Evolutionary conservation across 2,329 filamentous ascomycete species (phyloP), one percentile per base, ranked within the genome.

Genomic region (Aspergillus alliaceus): DNA sequence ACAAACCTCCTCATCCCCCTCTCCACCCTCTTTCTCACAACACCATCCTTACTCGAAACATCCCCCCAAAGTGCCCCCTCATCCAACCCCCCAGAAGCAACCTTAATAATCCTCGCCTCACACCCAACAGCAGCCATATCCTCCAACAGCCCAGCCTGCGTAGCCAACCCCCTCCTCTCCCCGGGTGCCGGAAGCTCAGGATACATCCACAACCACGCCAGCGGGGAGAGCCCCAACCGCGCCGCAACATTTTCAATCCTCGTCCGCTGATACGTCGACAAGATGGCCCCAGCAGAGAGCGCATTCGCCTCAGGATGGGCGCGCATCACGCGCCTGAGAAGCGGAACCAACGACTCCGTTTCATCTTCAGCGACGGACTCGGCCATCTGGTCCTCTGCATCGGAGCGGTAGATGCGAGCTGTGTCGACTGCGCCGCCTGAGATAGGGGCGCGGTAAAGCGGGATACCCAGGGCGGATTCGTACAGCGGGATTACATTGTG

Each of bases 241-340:
- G 87, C 71, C 11, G 93, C 93, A 11, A 98, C 88, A 57, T 90
- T 93, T 77, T 99, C 95, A 50, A 99, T 89, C n/a, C 95, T 84
- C 1, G 93, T 98, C 56, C 95, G 88, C 77, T 99, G 95, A 75
- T 99, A 99, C 3, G 92, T 96, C 9, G 91, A 96, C 35, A 98
- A 78, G 59, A 99, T 96, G 20, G 95, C 95, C 53, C 95, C 95
- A 0, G 93, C 91, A 64, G 88, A 93, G 50, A 99, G 79, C 31
- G 93, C 95, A 71, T 96, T 93, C 51, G 90, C 89, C 56, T 89
- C 84, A 0, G 93, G 93, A 70, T 96, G 90, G 2, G 79, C 81
- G 9, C 75, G 69, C 69, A 87, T 84, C 58, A 96, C 83, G 50
- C 80, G 81, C 18, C 72, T 75, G n/a, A 99, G 81, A 20, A 99